Base-by-base conservation (phyloP, 192 early-diverging fungal species). In the Umbelopsis sp. region DNA sequence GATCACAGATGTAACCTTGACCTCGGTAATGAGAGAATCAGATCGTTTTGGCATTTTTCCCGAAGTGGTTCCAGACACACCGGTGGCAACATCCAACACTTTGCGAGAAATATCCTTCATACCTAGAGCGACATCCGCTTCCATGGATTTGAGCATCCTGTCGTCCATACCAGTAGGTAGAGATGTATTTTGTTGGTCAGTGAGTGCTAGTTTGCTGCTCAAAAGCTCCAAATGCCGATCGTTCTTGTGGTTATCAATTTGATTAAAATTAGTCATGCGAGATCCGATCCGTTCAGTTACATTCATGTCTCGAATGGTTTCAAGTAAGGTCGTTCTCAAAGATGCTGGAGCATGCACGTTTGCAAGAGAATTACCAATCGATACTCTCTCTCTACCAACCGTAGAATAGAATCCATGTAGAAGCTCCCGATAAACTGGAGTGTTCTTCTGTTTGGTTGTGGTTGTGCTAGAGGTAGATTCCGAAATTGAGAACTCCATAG, bases 101-200 rank as follows among this genome's bases (percentile, higher is more conserved):
- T 62, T 62, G 26, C 31, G 56, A 36, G 31, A 62, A 34, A 62
- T 26, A 62, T 62, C 56, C 31, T 62, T 62, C 10, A n/a, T 26
- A 5, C 56, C 56, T n/a, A 34, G 32, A 0, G 56, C 56, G 34
- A 62, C 56, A 32, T 62, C 56, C 4, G 26, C 31, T 32, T 62
- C 56, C 12, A 62, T 62, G 4, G 56, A 34, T 17, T 62, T 62
- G 7, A 62, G 31, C 4, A 31, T 20, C 20, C 31, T 62, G 26
- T 62, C 31, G 17, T 62, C 56, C 56, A 62, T 62, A 8, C 56
- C 56, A 32, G 11, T 62, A 17, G 56, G 56, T 17, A 62, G 17
- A 5, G 31, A 32, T 20, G 56, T 62, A 62, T 62, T 62, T 29
- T n/a, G 26, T 32, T 62, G 56, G n/a, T 5, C 34, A n/a, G 56